phyloP scores from a whole-genome alignment of 2,329 filamentous ascomycete genomes.

The Colletotrichum trifolii region DNA sequence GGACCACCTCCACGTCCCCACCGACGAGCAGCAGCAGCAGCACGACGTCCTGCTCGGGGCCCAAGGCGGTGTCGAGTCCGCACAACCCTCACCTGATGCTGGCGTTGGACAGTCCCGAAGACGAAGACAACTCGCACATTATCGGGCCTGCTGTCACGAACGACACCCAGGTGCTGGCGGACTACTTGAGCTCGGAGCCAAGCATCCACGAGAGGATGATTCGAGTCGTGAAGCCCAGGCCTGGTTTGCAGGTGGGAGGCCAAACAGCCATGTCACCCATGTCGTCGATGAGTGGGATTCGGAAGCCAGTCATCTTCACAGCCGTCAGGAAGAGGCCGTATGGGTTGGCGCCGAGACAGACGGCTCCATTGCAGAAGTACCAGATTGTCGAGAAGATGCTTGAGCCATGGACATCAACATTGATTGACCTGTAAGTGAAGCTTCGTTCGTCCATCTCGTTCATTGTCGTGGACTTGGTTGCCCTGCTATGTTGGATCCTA shows the following conservation, averaged over 20 bases:
- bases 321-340: constrained; percentile 58
- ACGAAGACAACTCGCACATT: constrained; percentile 61
- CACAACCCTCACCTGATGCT: constrained; percentile 41
- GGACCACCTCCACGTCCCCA: constrained; percentile 13
- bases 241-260: constrained; percentile 6
- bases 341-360: constrained; percentile 50
- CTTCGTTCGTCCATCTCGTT: not conserved
- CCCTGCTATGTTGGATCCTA: not conserved
- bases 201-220: constrained; percentile 43
- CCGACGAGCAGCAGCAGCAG: constrained; percentile 14
- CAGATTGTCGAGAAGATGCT: constrained; percentile 69
- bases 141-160: constrained; percentile 69
- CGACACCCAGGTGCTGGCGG: constrained; percentile 70
- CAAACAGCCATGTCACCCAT: constrained; percentile 19
- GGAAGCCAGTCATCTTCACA: constrained; percentile 57
- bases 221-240: constrained; percentile 36
- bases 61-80: constrained; percentile 22
- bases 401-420: constrained; percentile 61
- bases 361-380: constrained; percentile 57
- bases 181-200: constrained; percentile 58
- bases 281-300: constrained; percentile 13
- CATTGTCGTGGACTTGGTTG: accelerated
- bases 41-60: constrained; percentile 25
- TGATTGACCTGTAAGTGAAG: constrained; percentile 58
- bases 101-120: constrained; percentile 44